Evolutionary conservation across 2,329 filamentous ascomycete species (phyloP), one percentile per base, ranked within the genome.

Genomic region (Pseudogymnoascus sp.): DNA sequence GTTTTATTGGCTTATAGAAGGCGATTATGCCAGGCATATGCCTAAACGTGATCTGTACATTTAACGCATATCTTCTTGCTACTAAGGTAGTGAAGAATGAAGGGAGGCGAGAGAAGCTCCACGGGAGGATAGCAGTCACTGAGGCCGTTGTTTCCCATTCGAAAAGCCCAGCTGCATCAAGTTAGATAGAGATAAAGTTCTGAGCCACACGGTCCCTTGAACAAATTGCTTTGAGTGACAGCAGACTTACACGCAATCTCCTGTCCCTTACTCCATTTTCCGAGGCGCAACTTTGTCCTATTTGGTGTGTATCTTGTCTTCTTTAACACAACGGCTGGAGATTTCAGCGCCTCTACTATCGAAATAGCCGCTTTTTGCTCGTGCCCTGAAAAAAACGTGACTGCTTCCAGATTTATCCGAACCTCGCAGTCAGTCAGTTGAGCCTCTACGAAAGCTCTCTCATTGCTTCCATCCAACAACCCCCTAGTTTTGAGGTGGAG

Each of bases 51-150:
- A 59, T 59, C 6, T 59, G 31, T 13, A 59, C 33, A 59, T 59
- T 29, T 37, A 59, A 37, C 55, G 55, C 55, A 35, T 59, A 59
- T 59, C 55, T 59, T 25, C 55, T 59, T n/a, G 55, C 55, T 59
- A 59, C 31, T 21, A 59, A 59, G 18, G 10, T 59, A 21, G 55
- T 36, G 18, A 35, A 59, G 37, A 59, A 59, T 33, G 55, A 59
- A 35, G 55, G 55, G 18, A 59, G 55, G 31, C 31, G 55, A 35
- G 55, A 59, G n/a, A 35, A 59, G 31, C 18, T 59, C 21, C 25
- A 25, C 4, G 55, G 55, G 31, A 59, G 55, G 55, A 25, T 35
- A 3, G 31, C 9, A 37, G 55, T 59, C 55, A 59, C 33, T 2
- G 31, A 36, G 37, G 12, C 55, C 9, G 31, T 6, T 35, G 55